Evolutionary conservation across 2,329 filamentous ascomycete genomes (phyloP).

Genomic region (Didymellaceae sp.): DNA sequence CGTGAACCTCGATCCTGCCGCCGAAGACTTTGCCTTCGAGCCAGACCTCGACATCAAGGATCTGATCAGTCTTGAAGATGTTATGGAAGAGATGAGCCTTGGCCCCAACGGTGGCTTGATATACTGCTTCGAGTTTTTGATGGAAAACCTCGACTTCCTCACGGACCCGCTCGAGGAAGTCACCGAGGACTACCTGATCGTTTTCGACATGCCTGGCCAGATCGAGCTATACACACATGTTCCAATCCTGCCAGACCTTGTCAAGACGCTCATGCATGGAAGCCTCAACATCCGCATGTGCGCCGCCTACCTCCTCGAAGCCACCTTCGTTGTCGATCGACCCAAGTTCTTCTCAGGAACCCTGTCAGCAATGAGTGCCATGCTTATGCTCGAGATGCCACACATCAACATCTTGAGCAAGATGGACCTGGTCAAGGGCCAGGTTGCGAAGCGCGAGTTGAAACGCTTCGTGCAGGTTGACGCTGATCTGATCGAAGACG

Average conservation of each 20-base stretch:
- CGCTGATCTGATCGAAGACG: slow-evolving; percentile 79
- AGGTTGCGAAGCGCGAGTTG: slow-evolving; percentile 84
- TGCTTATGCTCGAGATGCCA: slow-evolving; percentile 97
- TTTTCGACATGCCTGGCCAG: slow-evolving; percentile 98
- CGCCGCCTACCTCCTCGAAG: slow-evolving; percentile 92
- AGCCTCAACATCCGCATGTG: slow-evolving; percentile 89
- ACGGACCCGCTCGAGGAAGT: slow-evolving; percentile 82
- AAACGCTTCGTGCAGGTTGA: slow-evolving; percentile 92
- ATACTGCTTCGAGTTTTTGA: slow-evolving; percentile 95
- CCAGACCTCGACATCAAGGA: slow-evolving; percentile 96
- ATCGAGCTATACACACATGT: slow-evolving; percentile 99
- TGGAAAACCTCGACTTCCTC: slow-evolving; percentile 92
- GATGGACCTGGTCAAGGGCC: slow-evolving; percentile 94
- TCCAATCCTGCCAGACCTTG: slow-evolving; percentile 84
- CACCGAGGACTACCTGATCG: slow-evolving; percentile 94
- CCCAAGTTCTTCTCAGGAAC: slow-evolving; percentile 98
- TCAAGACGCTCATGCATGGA: slow-evolving; percentile 81
- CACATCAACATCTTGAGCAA: slow-evolving; percentile 97
- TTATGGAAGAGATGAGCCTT: slow-evolving; percentile 92
- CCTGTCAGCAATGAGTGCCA: slow-evolving; percentile 95
- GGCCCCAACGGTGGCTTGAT: slow-evolving; percentile 93
- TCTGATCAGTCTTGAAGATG: slow-evolving; percentile 89
- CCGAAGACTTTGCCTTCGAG: slow-evolving; percentile 88
- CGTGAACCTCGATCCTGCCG: slow-evolving; percentile 96
- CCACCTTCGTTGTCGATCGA: slow-evolving; percentile 92